Percentiles rank a stretch among this genome's conserved stretches.
Evolutionary conservation across 2,329 filamentous ascomycete genomes (phyloP).

Genomic region (Trichoderma hamatum): DNA sequence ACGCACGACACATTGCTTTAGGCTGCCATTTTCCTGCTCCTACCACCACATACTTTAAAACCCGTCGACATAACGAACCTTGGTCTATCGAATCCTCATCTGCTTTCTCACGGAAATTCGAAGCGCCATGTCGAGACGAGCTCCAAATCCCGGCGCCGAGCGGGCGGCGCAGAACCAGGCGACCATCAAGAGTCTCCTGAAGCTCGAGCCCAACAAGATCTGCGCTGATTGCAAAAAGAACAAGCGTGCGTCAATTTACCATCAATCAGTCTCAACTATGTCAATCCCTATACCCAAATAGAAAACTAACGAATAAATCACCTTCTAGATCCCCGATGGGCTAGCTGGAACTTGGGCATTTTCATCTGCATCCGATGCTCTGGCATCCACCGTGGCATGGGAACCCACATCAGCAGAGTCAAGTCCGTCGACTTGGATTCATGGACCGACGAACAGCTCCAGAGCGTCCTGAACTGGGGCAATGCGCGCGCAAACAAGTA

Average conservation of each 20-base stretch:
- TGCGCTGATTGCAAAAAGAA: constrained; percentile 99
- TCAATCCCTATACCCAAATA: not conserved
- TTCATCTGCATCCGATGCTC: constrained; percentile 99
- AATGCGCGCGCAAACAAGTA: constrained; percentile 98
- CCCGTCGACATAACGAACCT: not conserved
- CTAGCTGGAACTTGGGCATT: constrained; percentile 96
- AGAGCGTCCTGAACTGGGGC: constrained; percentile 93
- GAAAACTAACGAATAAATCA: not conserved
- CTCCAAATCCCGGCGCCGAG: constrained; percentile 77
- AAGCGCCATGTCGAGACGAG: constrained; percentile 73
- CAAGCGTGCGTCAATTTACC: constrained; percentile 69
- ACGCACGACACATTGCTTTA: constrained; percentile 20
- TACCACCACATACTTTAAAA: not conserved
- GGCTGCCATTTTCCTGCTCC: constrained; percentile 21
- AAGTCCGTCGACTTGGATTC: constrained; percentile 98
- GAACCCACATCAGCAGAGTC: constrained; percentile 95
- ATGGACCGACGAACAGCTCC: constrained; percentile 97
- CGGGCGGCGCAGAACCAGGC: constrained; percentile 90
- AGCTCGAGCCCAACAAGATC: constrained; percentile 92
- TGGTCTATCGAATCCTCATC: not conserved
- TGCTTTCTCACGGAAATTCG: not conserved
- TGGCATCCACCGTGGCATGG: constrained; percentile 97
- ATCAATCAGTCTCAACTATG: not conserved
- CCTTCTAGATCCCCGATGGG: constrained; percentile 87
- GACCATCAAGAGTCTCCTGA: constrained; percentile 92